Evolutionary conservation across 2,329 filamentous ascomycete genomes (phyloP).

Genomic region (Aspergillus novofumigatus): DNA sequence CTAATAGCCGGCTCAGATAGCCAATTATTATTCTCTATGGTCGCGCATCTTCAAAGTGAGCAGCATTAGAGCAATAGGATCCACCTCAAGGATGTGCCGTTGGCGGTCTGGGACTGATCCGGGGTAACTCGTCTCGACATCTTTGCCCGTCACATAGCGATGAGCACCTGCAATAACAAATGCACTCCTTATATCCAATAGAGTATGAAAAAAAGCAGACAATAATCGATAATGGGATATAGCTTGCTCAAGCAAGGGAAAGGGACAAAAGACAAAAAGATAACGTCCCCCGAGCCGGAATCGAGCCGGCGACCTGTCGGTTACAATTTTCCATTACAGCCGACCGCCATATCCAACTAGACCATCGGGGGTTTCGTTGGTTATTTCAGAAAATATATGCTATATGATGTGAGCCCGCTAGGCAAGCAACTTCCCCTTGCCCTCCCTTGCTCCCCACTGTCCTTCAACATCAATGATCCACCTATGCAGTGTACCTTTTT

Average conservation of each 20-base stretch:
- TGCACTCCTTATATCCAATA: background rate
- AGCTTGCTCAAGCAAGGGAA: background rate
- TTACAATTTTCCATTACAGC: background rate
- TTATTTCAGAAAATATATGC: rapidly evolving
- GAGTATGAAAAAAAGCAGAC: too few relatives aligned
- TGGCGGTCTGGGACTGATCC: background rate
- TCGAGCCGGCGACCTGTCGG: background rate
- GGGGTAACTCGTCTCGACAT: too few relatives aligned
- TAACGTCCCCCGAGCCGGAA: background rate
- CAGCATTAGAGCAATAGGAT: too few relatives aligned
- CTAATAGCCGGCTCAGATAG: too few relatives aligned
- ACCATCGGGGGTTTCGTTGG: background rate
- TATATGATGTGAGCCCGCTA: too few relatives aligned
- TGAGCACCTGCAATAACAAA: background rate
- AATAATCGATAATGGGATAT: background rate
- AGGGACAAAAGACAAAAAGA: background rate
- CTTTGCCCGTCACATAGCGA: background rate
- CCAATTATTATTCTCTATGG: background rate
- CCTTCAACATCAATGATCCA: background rate
- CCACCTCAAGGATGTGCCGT: too few relatives aligned
- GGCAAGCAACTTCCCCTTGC: too few relatives aligned
- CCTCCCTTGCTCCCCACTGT: background rate
- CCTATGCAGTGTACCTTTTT: background rate
- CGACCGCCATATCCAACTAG: background rate
- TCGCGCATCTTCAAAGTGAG: background rate